These are phyloP conservation scores for Venturia effusa DNA, from an alignment of 2,329 filamentous ascomycete genomes.

Conservation along the genomic window DNA sequence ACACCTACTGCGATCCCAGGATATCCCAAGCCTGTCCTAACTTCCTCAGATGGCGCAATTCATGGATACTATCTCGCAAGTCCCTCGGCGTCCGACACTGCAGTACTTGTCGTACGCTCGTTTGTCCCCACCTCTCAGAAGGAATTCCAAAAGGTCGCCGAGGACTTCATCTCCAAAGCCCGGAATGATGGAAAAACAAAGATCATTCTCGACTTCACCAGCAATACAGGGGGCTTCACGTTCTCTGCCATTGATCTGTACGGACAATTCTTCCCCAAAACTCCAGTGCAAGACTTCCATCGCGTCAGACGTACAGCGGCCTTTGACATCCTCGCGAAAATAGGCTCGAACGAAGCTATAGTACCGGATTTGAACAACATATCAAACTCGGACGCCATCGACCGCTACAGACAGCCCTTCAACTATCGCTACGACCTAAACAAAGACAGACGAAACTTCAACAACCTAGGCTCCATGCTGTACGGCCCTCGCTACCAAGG, in stretches of 20 bases:
- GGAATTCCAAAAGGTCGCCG: conserved; percentile 31
- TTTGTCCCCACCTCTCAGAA: conserved; percentile 26
- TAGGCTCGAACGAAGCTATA: conserved; percentile 22
- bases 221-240: conserved; percentile 49
- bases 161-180: conserved; percentile 32
- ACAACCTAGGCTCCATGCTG: conserved; percentile 36
- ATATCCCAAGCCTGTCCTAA: too few relatives aligned
- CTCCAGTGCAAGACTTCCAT: conserved; percentile 37
- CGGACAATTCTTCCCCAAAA: conserved; percentile 43
- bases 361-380: conserved; percentile 26
- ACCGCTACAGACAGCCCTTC: conserved; percentile 31
- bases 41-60: conserved; percentile 25
- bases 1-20: too few relatives aligned
- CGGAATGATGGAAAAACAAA: conserved; percentile 45
- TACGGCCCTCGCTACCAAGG: conserved; percentile 31
- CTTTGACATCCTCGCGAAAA: conserved; percentile 27
- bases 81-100: conserved; percentile 33
- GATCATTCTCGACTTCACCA: conserved; percentile 47
- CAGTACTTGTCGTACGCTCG: conserved; percentile 32
- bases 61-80: conserved; percentile 36
- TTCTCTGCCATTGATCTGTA: conserved; percentile 51
- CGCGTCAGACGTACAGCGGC: conserved; percentile 40
- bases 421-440: conserved; percentile 37
- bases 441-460: conserved; percentile 36
- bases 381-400: conserved; percentile 18